phyloP scores from a whole-genome alignment of 192 early-diverging fungal species.

The Coemansia sp. region DNA sequence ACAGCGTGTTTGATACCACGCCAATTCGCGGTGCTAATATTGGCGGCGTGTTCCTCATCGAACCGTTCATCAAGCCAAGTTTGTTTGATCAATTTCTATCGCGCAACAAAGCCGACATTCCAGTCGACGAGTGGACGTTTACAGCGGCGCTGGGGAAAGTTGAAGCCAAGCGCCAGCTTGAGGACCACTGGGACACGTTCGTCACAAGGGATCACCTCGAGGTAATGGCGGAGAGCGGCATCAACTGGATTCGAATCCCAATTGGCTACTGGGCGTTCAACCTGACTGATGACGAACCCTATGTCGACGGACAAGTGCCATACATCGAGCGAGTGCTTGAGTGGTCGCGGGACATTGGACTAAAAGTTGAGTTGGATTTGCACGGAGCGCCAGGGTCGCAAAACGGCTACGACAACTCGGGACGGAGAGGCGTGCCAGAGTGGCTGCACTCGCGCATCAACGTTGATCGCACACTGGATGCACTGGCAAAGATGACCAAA shows the following conservation, averaged over 20 bases:
- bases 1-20: slow-evolving; percentile 12
- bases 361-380: slow-evolving; percentile 63
- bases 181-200: slow-evolving; percentile 63
- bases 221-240: slow-evolving; percentile 44
- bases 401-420: slow-evolving; percentile 65
- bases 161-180: slow-evolving; percentile 46
- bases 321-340: slow-evolving; percentile 60
- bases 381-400: slow-evolving; percentile 66
- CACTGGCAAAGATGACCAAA: slow-evolving; percentile 59
- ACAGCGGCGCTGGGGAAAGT: slow-evolving; percentile 41
- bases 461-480: slow-evolving; percentile 61
- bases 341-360: slow-evolving; percentile 57
- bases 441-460: slow-evolving; percentile 55
- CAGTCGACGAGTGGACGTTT: slow-evolving; percentile 64
- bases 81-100: slow-evolving; percentile 54
- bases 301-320: slow-evolving; percentile 49
- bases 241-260: slow-evolving; percentile 64
- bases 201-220: slow-evolving; percentile 59
- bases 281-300: slow-evolving; percentile 58
- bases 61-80: slow-evolving; percentile 62
- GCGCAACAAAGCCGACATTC: slow-evolving; percentile 28
- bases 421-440: slow-evolving; percentile 53
- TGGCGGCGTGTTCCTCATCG: slow-evolving; percentile 64
- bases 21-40: slow-evolving; percentile 62
- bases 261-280: slow-evolving; percentile 68